Evolutionary conservation across 129 eudicot genomes (phyloP).

Genomic region (Lactuca sativa): DNA sequence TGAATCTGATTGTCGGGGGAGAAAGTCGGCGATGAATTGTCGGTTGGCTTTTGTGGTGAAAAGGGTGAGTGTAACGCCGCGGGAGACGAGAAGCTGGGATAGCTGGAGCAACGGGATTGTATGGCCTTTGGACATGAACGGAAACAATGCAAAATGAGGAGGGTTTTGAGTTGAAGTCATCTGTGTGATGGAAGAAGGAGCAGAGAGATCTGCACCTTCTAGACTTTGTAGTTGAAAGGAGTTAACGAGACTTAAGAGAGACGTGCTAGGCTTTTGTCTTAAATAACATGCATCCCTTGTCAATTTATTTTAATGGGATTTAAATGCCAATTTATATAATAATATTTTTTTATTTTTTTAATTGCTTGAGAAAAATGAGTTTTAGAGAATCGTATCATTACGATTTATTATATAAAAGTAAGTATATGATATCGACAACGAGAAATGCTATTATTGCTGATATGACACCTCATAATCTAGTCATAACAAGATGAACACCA

Average conservation of each 20-base stretch:
- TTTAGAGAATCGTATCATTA: too few relatives aligned
- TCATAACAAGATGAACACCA: too few relatives aligned
- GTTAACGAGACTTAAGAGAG: slow-evolving; percentile 4
- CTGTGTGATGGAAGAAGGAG: background rate
- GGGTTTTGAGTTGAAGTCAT: slow-evolving; percentile 28
- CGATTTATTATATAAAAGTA: too few relatives aligned
- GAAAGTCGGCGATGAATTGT: slow-evolving; percentile 50
- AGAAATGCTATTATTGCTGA: too few relatives aligned
- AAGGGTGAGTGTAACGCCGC: slow-evolving; percentile 43
- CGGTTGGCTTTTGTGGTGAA: slow-evolving; percentile 68
- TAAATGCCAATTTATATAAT: too few relatives aligned
- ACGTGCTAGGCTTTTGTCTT: too few relatives aligned
- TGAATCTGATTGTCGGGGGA: background rate
- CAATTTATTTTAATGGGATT: too few relatives aligned
- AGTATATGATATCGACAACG: too few relatives aligned
- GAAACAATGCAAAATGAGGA: slow-evolving; percentile 50
- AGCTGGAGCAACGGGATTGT: slow-evolving; percentile 68
- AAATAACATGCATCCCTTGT: too few relatives aligned
- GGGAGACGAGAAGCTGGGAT: slow-evolving; percentile 42
- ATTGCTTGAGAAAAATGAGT: too few relatives aligned
- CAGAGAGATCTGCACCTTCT: background rate
- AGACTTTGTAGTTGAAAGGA: slow-evolving; percentile 31
- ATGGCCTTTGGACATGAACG: slow-evolving; percentile 92
- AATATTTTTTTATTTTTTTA: too few relatives aligned
- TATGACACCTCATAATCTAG: too few relatives aligned